Base-by-base conservation (phyloP, 805 yeast species). In the Wickerhamomyces canadensis region DNA sequence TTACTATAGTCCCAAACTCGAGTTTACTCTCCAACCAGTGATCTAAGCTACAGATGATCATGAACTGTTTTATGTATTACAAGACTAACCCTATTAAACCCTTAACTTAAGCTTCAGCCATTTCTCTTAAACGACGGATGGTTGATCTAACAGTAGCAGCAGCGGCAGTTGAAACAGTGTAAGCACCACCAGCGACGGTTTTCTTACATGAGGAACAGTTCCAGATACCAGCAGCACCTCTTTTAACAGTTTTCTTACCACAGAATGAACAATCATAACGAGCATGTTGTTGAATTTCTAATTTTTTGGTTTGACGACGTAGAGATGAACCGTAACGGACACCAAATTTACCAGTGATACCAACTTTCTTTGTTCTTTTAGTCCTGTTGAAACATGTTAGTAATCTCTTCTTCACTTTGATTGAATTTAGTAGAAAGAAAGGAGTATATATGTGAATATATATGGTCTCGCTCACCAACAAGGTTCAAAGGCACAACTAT, bases 341-440 rank as follows among this genome's bases (percentile, higher is more conserved):
- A 87, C 99, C 99, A 83, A 87, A 93, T 80, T 94, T 94, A 83
- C 99, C 99, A 72, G 99, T 93, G 81, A 93, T 93, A 75, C 99
- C 99, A 72, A 93, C 99, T 87, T 93, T 93, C 95, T 93, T 93
- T 62, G 99, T 93, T 85, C 99, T 91, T 78, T 94, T 93, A 75
- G 98, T 85, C 99, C 96, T 87, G 40, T 61, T 51, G 33, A 37
- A 25, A n/a, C 15, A 45, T 42, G 76, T 71, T 70, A 70, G 75
- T 70, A 68, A 26, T 13, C 3, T 17, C 24, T 5, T 31, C 23
- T 11, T 17, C 3, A 19, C 25, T 12, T 25, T 13, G 12, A 13
- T 26, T 6, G 5, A n/a, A 5, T 10, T 19, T 21, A 9, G 6
- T 31, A 6, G 14, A 19, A 35, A n/a, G 4, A 18, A 19, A 14